A percentile compares a stretch with the other conserved stretches of the same genome.
These are phyloP conservation scores for Pharus latifolius DNA, from an alignment of 176 grass and related monocot species.

Conservation along the genomic window DNA sequence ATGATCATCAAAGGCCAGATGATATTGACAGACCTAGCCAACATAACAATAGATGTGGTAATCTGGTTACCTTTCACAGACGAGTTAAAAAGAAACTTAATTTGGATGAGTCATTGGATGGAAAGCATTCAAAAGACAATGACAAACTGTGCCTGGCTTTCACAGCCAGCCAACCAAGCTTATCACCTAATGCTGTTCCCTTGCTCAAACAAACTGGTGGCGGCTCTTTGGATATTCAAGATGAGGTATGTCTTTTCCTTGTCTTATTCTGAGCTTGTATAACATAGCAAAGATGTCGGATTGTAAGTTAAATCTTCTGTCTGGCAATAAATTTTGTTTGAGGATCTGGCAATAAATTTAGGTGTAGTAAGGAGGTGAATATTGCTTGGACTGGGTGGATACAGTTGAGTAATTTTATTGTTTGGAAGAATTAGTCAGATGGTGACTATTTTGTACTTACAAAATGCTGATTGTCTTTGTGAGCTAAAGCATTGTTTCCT, in stretches of 20 bases:
- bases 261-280: neutral
- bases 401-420: neutral
- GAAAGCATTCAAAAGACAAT: constrained; percentile 7
- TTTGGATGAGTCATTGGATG: neutral
- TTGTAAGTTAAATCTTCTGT: neutral
- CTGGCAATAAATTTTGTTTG: neutral
- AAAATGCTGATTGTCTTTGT: neutral
- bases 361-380: neutral
- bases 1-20: neutral
- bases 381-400: neutral
- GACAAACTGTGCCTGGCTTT: neutral
- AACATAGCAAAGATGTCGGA: neutral
- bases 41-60: constrained; percentile 23
- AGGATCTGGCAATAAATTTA: neutral
- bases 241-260: constrained; percentile 21
- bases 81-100: constrained; percentile 33
- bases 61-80: constrained; percentile 29
- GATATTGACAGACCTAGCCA: neutral
- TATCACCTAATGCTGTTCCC: neutral
- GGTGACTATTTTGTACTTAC: neutral
- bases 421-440: neutral
- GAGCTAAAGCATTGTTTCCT: too few relatives aligned
- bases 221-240: neutral
- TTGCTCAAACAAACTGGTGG: constrained; percentile 1
- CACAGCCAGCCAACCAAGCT: constrained; percentile 1